phyloP scores from a whole-genome alignment of 805 yeast species.

The Candida germanica region DNA sequence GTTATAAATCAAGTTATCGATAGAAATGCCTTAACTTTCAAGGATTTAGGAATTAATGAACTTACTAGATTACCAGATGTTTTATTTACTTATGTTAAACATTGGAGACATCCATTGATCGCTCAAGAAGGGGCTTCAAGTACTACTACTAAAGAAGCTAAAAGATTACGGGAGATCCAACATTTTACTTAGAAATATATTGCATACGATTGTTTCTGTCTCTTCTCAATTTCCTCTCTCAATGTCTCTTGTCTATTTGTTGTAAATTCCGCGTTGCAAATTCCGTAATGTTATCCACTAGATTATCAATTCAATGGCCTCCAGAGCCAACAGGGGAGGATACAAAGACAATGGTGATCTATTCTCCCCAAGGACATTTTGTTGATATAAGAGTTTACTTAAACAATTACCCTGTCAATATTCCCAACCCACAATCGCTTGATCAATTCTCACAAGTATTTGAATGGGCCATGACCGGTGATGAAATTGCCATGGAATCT shows the following conservation, averaged over 20 bases:
- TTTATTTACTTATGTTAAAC: slow-evolving; percentile 44
- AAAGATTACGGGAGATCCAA: slow-evolving; percentile 43
- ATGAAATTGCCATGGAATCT: slow-evolving; percentile 26
- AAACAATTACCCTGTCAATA: slow-evolving; percentile 14
- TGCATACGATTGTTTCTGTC: slow-evolving; percentile 1
- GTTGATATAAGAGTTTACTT: slow-evolving; percentile 43
- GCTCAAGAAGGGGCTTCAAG: slow-evolving; percentile 42
- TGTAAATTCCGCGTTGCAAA: not conserved
- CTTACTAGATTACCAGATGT: slow-evolving; percentile 41
- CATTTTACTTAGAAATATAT: slow-evolving; percentile 32
- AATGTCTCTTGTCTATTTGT: not conserved
- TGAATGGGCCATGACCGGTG: slow-evolving; percentile 60
- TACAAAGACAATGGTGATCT: slow-evolving; percentile 48
- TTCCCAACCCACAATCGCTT: slow-evolving; percentile 3
- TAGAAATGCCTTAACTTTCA: slow-evolving; percentile 58
- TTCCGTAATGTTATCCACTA: slow-evolving; percentile 34
- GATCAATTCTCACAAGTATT: slow-evolving; percentile 29
- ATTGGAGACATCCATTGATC: slow-evolving; percentile 50
- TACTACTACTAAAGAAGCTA: slow-evolving; percentile 34
- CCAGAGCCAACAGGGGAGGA: slow-evolving; percentile 39
- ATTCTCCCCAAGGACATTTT: slow-evolving; percentile 42
- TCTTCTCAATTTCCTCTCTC: not conserved
- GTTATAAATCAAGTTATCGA: slow-evolving; percentile 64
- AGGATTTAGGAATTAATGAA: slow-evolving; percentile 63
- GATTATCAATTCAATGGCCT: slow-evolving; percentile 54